A percentile compares a stretch with the other conserved stretches of the same genome.
Evolutionary conservation across 495 filamentous ascomycete genomes (phyloP).

Genomic region (Talaromyces nanjingensis): DNA sequence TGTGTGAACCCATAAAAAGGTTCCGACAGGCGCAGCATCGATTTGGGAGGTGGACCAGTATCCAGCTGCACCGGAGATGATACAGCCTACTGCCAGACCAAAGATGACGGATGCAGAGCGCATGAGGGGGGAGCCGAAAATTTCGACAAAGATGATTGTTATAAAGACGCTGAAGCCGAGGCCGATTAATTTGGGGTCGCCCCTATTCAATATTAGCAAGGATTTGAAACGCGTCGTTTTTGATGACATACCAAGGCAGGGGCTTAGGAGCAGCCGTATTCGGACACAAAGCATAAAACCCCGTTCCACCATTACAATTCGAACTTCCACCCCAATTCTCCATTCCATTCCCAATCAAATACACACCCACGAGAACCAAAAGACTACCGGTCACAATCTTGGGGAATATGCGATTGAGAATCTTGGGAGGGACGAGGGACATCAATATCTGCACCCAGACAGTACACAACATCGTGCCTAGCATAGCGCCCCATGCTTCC

Average conservation of each 20-base stretch:
- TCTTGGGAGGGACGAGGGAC: conserved; percentile 39
- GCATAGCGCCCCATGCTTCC: conserved; percentile 71
- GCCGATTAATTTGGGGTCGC: conserved; percentile 70
- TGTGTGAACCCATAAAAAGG: conserved; percentile 83
- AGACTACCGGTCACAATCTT: conserved; percentile 76
- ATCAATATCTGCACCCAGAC: conserved; percentile 30
- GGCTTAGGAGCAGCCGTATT: conserved; percentile 60
- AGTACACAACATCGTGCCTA: conserved; percentile 62
- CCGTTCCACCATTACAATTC: conserved; percentile 48
- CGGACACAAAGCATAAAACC: conserved; percentile 56
- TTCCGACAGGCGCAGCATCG: conserved; percentile 55
- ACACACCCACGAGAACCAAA: conserved; percentile 63
- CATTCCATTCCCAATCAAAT: conserved; percentile 67
- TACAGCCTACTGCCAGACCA: conserved; percentile 71
- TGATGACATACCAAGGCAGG: conserved; percentile 44
- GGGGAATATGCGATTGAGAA: conserved; percentile 69
- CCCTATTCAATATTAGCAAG: conserved; percentile 36
- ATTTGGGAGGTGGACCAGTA: conserved; percentile 68
- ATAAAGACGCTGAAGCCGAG: conserved; percentile 81
- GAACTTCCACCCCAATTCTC: conserved; percentile 72
- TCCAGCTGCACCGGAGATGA: conserved; percentile 69
- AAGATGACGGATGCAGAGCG: conserved; percentile 64
- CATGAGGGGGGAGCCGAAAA: conserved; percentile 68
- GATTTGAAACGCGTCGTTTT: too few species aligned
- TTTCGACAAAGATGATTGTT: conserved; percentile 70